Base-by-base conservation (phyloP, 2,329 filamentous ascomycete genomes). In the Phyllosticta ampelicida region DNA sequence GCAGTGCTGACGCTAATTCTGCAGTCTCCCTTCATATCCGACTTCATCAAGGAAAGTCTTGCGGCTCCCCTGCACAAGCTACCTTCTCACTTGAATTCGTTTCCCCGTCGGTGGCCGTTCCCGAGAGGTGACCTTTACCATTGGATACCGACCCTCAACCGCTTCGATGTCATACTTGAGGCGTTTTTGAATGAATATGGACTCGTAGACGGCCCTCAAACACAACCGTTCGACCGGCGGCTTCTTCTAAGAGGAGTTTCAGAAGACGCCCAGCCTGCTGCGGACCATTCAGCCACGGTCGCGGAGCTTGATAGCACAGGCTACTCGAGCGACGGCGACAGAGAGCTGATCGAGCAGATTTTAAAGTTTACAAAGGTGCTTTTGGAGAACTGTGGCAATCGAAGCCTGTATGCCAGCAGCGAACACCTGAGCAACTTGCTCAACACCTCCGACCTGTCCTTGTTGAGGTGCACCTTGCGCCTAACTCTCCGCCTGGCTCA, bases 71-170 rank as follows among this genome's bases (percentile, higher is more conserved):
- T 96, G 66, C 85, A 86, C 66, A 82, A 88, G 70, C 80, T 99
- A 64, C 89, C 90, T 64, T 77, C 82, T 65, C 83, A 87, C 64
- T 86, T 99, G 63, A 79, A 80, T 65, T 82, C 81, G 58, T 97
- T 97, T 70, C 90, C 92, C 60, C 85, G 86, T 63, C 80, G 86
- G 80, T 99, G 94, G 94, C 90, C 91, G 1, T 95, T 97, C 68
- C 92, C 92, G 48, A 84, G 92, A 71, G 95, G 94, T 61, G 94
- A 99, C 71, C 78, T 97, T 28, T 97, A 97, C 71, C 92, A 99
- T 78, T 99, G 95, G 95, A 96, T 99, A 64, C 86, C 89, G 26
- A 81, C 96, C 21, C 76, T 99, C 61, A 95, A 99, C 72, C 86
- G 90, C 60, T 97, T 99, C 73, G 94, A 99, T 73, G 83, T 82